Base-by-base conservation (phyloP, 2,329 filamentous ascomycete species). In the Fusarium buharicum region DNA sequence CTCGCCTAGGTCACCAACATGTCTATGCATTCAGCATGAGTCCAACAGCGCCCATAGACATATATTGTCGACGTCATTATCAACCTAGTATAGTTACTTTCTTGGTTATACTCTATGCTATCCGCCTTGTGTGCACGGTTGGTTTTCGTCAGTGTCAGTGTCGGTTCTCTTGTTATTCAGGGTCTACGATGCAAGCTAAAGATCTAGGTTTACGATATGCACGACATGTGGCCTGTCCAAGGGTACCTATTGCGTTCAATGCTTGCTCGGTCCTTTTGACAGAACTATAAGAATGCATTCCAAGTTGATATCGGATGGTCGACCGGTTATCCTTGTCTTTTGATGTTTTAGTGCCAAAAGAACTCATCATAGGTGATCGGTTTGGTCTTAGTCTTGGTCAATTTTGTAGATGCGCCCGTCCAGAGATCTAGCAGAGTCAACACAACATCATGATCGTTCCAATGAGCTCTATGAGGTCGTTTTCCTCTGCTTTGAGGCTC, bases 31-130 rank as follows among this genome's bases (percentile, higher is more conserved):
- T 18, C 14, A 37, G 34, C 28, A 34, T 14, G n/a, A 46, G 24
- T 18, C 46, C 30, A 46, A n/a, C 51, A 40, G 31, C 31, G 33
- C 18, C 33, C 39, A 34, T 28, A 28, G 11, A 10, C 8, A 8
- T 30, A 24, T 20, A 27, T 27, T 30, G 39, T 18, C 43, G 13
- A 60, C 54, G 54, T 55, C 61, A 52, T 51, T 47, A 30, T 55
- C 33, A 22, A 31, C 49, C 39, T 12, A 57, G 46, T 61, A 45
- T 38, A 58, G 45, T 50, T 31, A 27, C 13, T 12, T n/a, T 44
- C 24, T 20, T 34, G 24, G 44, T 39, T 17, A 18, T 16, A 20
- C 18, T 39, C 40, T 13, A 58, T 62, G 48, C 48, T 50, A 37
- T 38, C 50, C 40, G 40, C 39, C 45, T 50, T 43, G 18, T 4